Conservation (phyloP, 345 rosid species). For the Gossypium herbaceum region DNA sequence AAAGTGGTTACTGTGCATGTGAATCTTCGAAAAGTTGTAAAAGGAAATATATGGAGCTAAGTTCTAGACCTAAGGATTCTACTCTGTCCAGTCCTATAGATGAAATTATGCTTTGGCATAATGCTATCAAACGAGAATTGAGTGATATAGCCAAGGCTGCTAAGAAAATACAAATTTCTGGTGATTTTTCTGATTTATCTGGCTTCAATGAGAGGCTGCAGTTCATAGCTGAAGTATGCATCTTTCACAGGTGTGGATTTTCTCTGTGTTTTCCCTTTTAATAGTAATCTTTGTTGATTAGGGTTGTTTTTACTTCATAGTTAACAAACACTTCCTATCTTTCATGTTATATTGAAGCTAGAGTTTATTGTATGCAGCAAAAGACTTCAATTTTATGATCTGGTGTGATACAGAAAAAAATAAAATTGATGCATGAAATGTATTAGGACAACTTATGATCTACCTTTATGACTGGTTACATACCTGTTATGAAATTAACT, state of each 20-base stretch:
- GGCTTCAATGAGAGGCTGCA: conserved; percentile 51
- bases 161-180: conserved; percentile 42
- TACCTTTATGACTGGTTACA: not conserved
- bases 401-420: not conserved
- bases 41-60: conserved; percentile 43
- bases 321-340: not conserved
- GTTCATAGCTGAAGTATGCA: conserved; percentile 63
- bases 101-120: conserved; percentile 61
- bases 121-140: conserved; percentile 49
- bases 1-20: conserved; percentile 34
- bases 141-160: conserved; percentile 50
- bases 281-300: not conserved
- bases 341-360: not conserved
- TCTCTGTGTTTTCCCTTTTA: not conserved
- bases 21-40: conserved; percentile 37
- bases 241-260: conserved; percentile 49
- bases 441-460: not conserved
- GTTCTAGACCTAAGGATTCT: conserved; percentile 24
- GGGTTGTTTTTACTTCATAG: conserved; percentile 2
- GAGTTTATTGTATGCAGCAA: not conserved
- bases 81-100: conserved; percentile 41
- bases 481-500: conserved; percentile 17
- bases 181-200: conserved; percentile 48
- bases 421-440: not conserved
- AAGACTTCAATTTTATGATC: not conserved